Base-by-base conservation (phyloP, 176 grass and related monocot species). In the Triticum monococcum region DNA sequence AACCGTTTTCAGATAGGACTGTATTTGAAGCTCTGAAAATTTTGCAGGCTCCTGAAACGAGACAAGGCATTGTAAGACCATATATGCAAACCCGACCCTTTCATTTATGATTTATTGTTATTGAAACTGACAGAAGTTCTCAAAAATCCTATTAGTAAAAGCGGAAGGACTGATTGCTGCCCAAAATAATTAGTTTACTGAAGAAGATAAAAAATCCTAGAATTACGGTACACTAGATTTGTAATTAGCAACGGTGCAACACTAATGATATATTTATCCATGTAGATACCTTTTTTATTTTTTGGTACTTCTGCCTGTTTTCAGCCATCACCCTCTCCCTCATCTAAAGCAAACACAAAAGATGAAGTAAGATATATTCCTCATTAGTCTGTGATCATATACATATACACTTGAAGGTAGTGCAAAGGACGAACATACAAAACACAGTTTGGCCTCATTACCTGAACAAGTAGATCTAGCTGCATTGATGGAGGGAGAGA, bases 381-480 rank as follows among this genome's bases (percentile, higher is more conserved):
- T 67, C 37, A 25, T 45, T 68, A 85, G 3, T 73, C 61, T 87
- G 65, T 73, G 67, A 54, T 17, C 30, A 65, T 67, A 76, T 36
- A 35, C 16, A 73, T 75, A 81, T 61, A 68, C 18, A 59, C 24
- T 69, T 81, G 62, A 86, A 85, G 59, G 32, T 76, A 76, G 73
- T 32, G 33, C 50, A 33, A 68, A 79, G 33, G 11, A 68, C 13
- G 83, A 43, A 56, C 67, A 73, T 65, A 67, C 35, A 18, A 83
- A 88, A 28, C 59, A 80, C 22, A 72, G n/a, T 56, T 25, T 38
- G 11, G 14, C 26, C 46, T 77, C 70, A 77, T 63, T 89, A 96
- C 92, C 93, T 96, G 93, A 87, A 96, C 96, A 88, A 98, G 96
- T 89, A 96, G 96, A 96, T 98, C 96, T 76, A 98, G 86, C 67